Base-by-base conservation (phyloP, 164 flowering plant species). In the Liquidambar formosana region DNA sequence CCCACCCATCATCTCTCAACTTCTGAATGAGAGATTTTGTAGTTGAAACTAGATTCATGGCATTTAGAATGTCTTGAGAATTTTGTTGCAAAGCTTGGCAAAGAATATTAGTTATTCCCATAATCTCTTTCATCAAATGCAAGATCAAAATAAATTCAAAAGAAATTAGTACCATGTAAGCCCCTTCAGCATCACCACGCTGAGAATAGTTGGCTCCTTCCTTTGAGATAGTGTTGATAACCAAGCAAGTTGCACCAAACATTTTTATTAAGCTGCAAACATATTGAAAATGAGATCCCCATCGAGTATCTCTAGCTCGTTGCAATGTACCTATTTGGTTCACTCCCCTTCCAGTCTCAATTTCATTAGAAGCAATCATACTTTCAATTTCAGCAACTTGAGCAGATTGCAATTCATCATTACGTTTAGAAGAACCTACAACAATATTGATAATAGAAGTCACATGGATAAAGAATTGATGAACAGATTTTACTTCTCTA, bases 281-380 rank as follows among this genome's bases (percentile, higher is more conserved):
- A 26, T 58, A 68, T 12, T 27, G 15, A 13, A 62, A 27, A 22
- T 62, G 61, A n/a, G 61, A 70, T 9, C 67, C 27, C 54, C 67
- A 62, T 25, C 65, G 14, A 41, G 61, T 70, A 23, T 70, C 73
- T 15, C 66, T n/a, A 16, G 51, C 45, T 23, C 48, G 16, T 28
- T 60, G 46, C 13, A 73, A 63, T 16, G 67, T 67, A 1, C 76
- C 67, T 41, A 73, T 52, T 46, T 67, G 67, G 43, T 73, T 14
- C 1, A 15, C 10, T 19, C 71, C 63, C 43, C 1, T 70, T 1
- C 69, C 57, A 28, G 51, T 76, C 19, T 69, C 48, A 58, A 69
- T 19, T 15, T 70, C 67, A 61, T 63, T 54, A 4, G 54, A 15
- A 11, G 5, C 45, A 65, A 71, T 26, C 12, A 63, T 18, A 15